Evolutionary conservation across 2,329 filamentous ascomycete species (phyloP).

Genomic region (Pseudocercospora vitis): DNA sequence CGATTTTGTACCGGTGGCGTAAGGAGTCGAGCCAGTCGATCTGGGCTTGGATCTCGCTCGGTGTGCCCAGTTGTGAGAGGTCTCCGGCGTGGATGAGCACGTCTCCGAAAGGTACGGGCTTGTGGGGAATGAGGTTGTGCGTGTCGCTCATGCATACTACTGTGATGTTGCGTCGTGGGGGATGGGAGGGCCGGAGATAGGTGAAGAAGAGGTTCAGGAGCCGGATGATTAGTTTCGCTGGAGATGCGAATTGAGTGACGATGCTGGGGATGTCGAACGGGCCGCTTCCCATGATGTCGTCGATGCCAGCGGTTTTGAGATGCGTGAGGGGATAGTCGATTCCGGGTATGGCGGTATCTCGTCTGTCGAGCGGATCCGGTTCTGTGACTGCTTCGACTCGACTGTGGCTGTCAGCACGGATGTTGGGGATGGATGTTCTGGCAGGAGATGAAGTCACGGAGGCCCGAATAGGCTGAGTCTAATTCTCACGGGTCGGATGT

Average conservation of each 20-base stretch:
- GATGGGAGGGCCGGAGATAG: conserved; percentile 64
- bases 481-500: not conserved
- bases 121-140: conserved; percentile 61
- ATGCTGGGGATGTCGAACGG: conserved; percentile 1
- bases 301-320: not conserved
- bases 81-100: conserved; percentile 89
- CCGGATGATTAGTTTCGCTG: conserved; percentile 45
- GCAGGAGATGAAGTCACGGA: not conserved
- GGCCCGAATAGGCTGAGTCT: not conserved
- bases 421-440: not conserved
- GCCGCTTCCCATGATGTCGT: conserved; percentile 1
- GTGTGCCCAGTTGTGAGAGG: conserved; percentile 70
- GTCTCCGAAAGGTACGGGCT: conserved; percentile 71
- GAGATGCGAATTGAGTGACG: conserved; percentile 30
- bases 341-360: not conserved
- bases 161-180: conserved; percentile 59
- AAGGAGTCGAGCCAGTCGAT: conserved; percentile 77
- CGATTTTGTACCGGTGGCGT: conserved; percentile 76
- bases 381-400: not conserved
- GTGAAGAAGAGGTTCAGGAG: conserved; percentile 54
- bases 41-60: conserved; percentile 73
- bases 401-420: not conserved
- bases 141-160: conserved; percentile 91
- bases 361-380: not conserved
- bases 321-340: not conserved